Conservation (phyloP, 1,284 basidiomycete genomes). For the Ganoderma boninense region DNA sequence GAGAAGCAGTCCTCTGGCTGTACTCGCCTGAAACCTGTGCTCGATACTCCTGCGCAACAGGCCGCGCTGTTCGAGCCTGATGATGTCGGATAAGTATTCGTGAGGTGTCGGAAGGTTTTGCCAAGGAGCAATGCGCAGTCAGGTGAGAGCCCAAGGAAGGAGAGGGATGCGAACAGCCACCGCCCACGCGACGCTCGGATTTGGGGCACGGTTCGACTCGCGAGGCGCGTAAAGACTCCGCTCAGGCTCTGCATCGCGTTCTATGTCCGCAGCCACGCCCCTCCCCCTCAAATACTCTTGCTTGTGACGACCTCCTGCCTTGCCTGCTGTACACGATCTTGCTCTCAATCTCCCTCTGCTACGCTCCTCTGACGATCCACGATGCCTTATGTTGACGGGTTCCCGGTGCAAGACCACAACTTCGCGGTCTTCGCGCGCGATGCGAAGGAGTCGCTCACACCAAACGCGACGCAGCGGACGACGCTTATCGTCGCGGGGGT, state of each 20-base stretch:
- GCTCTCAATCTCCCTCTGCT: slow-evolving; percentile 8
- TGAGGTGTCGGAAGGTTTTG: background rate
- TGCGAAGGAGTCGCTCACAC: slow-evolving; percentile 54
- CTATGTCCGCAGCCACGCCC: slow-evolving; percentile 22
- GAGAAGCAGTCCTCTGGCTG: background rate
- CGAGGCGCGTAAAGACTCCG: background rate
- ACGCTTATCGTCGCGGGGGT: slow-evolving; percentile 81
- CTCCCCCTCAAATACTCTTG: background rate
- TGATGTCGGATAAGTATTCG: background rate
- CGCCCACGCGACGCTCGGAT: background rate
- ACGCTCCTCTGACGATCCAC: slow-evolving; percentile 26
- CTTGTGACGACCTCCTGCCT: slow-evolving; percentile 9
- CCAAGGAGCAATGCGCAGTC: background rate
- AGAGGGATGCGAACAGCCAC: background rate
- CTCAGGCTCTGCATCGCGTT: slow-evolving; percentile 3
- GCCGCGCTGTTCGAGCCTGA: background rate
- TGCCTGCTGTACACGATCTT: slow-evolving; percentile 14
- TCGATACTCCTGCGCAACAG: background rate
- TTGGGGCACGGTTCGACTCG: background rate
- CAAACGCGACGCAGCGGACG: slow-evolving; percentile 75
- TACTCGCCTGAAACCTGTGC: background rate
- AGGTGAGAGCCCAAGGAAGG: background rate
- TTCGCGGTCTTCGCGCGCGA: slow-evolving; percentile 48
- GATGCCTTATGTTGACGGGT: slow-evolving; percentile 32
- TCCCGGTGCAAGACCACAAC: slow-evolving; percentile 34